Evolutionary conservation across 768 basidiomycete species (phyloP).

Genomic region (Lactarius deliciosus): DNA sequence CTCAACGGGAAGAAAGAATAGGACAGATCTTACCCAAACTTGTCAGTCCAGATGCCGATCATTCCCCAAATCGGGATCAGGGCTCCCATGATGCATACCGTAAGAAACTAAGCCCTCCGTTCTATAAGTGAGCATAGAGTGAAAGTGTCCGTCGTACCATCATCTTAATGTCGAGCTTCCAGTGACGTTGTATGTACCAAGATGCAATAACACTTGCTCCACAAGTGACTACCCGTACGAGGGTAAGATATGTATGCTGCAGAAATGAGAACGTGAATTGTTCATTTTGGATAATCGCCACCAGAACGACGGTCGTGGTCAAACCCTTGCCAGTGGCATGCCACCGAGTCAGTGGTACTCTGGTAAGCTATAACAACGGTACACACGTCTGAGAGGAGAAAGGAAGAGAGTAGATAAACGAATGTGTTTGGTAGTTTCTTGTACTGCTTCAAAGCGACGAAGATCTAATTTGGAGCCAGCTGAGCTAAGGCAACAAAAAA

Average conservation of each 20-base stretch:
- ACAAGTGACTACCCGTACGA: slow-evolving; percentile 74
- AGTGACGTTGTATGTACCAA: slow-evolving; percentile 81
- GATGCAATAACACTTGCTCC: slow-evolving; percentile 69
- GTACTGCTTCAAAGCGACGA: slow-evolving; percentile 72
- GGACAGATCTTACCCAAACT: slow-evolving; percentile 55
- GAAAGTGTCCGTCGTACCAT: slow-evolving; percentile 46
- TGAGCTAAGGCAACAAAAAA: background rate
- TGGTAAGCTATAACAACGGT: background rate
- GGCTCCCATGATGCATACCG: slow-evolving; percentile 74
- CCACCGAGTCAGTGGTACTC: background rate
- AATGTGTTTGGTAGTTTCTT: slow-evolving; percentile 80
- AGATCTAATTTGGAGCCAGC: slow-evolving; percentile 51
- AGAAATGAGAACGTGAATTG: slow-evolving; percentile 81
- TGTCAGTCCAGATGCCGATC: slow-evolving; percentile 80
- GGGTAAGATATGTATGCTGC: slow-evolving; percentile 74
- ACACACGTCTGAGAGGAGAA: slow-evolving; percentile 74
- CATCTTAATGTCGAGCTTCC: slow-evolving; percentile 75
- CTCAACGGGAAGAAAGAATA: background rate
- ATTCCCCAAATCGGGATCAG: slow-evolving; percentile 84
- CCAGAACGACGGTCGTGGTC: slow-evolving; percentile 75
- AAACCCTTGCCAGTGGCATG: slow-evolving; percentile 60
- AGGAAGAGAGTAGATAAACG: slow-evolving; percentile 72
- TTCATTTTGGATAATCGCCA: slow-evolving; percentile 77
- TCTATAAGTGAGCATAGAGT: slow-evolving; percentile 2
- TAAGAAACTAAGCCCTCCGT: slow-evolving; percentile 52